Evolutionary conservation across 352 stramenopile genomes (phyloP), one percentile per base, ranked within the genome.

Genomic region (Aphanomyces invadans): DNA sequence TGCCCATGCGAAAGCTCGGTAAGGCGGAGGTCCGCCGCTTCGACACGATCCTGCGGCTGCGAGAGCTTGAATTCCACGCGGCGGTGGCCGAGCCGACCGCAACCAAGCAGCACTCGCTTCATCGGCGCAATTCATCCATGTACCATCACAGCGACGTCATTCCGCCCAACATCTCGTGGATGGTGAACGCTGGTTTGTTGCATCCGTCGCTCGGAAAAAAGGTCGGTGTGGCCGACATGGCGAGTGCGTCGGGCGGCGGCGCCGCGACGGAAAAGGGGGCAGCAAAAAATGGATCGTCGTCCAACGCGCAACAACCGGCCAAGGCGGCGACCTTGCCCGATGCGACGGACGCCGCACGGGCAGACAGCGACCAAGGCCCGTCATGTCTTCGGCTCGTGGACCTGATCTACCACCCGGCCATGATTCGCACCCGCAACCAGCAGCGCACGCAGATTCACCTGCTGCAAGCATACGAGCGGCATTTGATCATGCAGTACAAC

Each of bases 381-480:
- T 42, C 57, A 36, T 38, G 56, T 36, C 2, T 91, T 55, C 82
- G 84, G 4, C 68, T 85, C 4, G 73, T 91, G 23, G 84, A 91
- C 32, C 25, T 97, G 29, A 75, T 97, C 25, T 97, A 97, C 73
- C 90, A 95, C 46, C 89, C 91, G 3, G 77, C 79, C 15, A 83
- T 83, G 11, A 71, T 97, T 3, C 75, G 79, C 9, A 97, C 88
- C 3, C 71, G 70, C 26, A 79, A 83, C 45, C 92, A 98, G 74
- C 77, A 92, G 68, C 83, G 86, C 3, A 79, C 79, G 3, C 92
- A 98, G 71, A 92, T 97, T 48, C 69, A 88, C 7, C 48, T 98
- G 26, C 74, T 98, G 10, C 72, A 78, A 36, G 69, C 71, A 32
- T 86, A 92, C 56, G 74, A 88, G 53, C 86, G 89, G 12, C 73